Percentiles rank a stretch among this genome's conserved stretches.
These are phyloP conservation scores for Phaeosphaeriaceae sp. DNA, from an alignment of 2,329 filamentous ascomycete species.

Conservation along the genomic window DNA sequence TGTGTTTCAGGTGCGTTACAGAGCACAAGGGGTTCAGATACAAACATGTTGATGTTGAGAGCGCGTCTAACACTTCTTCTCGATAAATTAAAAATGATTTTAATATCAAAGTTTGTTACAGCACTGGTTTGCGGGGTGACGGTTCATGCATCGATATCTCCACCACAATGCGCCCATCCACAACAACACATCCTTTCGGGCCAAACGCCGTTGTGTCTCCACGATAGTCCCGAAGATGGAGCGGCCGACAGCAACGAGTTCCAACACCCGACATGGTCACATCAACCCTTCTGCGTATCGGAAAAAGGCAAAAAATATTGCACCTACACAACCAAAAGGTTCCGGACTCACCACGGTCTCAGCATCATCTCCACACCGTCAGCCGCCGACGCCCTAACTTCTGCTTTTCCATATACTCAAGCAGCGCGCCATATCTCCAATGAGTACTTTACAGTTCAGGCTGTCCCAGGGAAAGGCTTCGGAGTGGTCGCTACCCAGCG, in stretches of 20 bases:
- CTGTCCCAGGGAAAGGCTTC: slow-evolving; percentile 32
- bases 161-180: slow-evolving; percentile 15
- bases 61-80: slow-evolving; percentile 1
- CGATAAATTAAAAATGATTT: not conserved
- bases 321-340: slow-evolving; percentile 18
- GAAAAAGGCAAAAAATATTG: slow-evolving; percentile 22
- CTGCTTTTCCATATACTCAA: slow-evolving; percentile 12
- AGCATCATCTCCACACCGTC: slow-evolving; percentile 28
- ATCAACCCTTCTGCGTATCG: slow-evolving; percentile 20
- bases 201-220: slow-evolving; percentile 15
- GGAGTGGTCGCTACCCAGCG: slow-evolving; percentile 22
- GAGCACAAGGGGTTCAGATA: slow-evolving; percentile 8
- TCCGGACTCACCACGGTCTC: slow-evolving; percentile 20
- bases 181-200: slow-evolving; percentile 13
- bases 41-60: slow-evolving; percentile 11
- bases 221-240: not conserved
- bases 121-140: slow-evolving; percentile 10
- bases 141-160: slow-evolving; percentile 2
- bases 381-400: slow-evolving; percentile 20
- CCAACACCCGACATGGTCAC: slow-evolving; percentile 18
- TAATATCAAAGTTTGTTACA: not conserved
- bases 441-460: slow-evolving; percentile 17
- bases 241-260: not conserved
- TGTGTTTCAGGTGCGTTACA: slow-evolving; percentile 30
- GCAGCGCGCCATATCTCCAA: not conserved